phyloP scores from a whole-genome alignment of 305 asterid species.

The Salvia sclarea region DNA sequence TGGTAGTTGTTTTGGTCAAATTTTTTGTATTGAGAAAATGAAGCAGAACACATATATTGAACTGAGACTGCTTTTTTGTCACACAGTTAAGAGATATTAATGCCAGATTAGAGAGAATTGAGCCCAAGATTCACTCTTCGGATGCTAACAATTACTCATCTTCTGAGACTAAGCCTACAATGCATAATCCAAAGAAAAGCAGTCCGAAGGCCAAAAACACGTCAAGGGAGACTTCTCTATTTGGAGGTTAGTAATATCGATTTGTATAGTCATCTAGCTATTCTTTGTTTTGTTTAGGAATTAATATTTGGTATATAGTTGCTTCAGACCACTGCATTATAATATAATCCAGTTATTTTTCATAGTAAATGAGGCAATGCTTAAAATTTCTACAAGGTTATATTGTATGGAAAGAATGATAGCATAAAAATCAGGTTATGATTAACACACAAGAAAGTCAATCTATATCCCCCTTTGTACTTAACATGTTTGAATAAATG shows the following conservation, averaged over 20 bases:
- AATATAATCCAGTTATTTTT: constrained; percentile 14
- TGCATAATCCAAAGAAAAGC: constrained; percentile 65
- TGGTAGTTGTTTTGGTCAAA: constrained; percentile 52
- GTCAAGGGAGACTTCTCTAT: constrained; percentile 78
- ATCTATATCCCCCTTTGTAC: not conserved
- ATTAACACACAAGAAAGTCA: constrained; percentile 7
- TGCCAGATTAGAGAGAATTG: constrained; percentile 85
- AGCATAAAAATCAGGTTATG: not conserved
- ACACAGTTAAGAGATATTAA: constrained; percentile 82
- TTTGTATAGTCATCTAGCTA: constrained; percentile 3
- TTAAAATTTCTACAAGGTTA: constrained; percentile 9
- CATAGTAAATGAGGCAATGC: constrained; percentile 8
- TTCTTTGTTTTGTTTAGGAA: constrained; percentile 14
- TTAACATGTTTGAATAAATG: constrained; percentile 4
- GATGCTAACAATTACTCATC: constrained; percentile 70
- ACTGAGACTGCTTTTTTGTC: constrained; percentile 35
- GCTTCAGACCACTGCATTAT: constrained; percentile 1
- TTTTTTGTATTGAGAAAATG: constrained; percentile 23
- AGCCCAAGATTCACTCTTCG: constrained; percentile 75
- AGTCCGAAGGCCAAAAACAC: constrained; percentile 89
- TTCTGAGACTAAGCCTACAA: constrained; percentile 59
- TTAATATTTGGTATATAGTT: constrained; percentile 16
- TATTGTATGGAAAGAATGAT: constrained; percentile 17
- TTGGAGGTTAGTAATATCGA: constrained; percentile 75
- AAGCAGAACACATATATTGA: constrained; percentile 21